These are phyloP conservation scores for Pterocarpus macrocarpus DNA, from an alignment of 306 rosid species.

Conservation along the genomic window DNA sequence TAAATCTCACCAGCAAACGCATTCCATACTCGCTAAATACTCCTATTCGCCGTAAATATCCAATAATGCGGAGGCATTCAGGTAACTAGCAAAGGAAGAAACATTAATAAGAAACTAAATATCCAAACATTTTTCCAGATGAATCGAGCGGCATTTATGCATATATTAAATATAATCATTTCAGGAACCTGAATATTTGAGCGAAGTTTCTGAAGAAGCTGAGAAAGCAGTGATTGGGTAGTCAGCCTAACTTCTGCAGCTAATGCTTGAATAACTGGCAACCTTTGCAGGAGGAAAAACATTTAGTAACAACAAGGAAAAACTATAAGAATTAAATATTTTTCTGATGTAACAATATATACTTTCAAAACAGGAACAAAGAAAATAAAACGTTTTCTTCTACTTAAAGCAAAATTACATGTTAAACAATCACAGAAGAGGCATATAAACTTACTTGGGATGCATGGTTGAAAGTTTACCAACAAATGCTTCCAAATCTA, in stretches of 20 bases:
- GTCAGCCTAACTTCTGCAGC: slow-evolving; percentile 90
- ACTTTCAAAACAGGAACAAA: slow-evolving; percentile 28
- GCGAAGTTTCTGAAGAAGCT: slow-evolving; percentile 97
- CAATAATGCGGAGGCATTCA: slow-evolving; percentile 95
- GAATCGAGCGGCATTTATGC: slow-evolving; percentile 33
- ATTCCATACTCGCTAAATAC: slow-evolving; percentile 94
- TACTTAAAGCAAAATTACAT: slow-evolving; percentile 25
- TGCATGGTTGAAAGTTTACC: slow-evolving; percentile 94
- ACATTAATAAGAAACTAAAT: slow-evolving; percentile 35
- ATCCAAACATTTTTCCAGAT: slow-evolving; percentile 13
- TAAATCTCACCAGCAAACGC: slow-evolving; percentile 86
- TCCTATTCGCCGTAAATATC: slow-evolving; percentile 90
- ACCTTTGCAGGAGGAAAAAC: slow-evolving; percentile 49
- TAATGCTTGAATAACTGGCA: slow-evolving; percentile 87
- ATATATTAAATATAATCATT: slow-evolving; percentile 27
- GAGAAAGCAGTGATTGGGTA: slow-evolving; percentile 96
- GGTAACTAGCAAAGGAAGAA: slow-evolving; percentile 73
- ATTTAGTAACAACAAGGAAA: slow-evolving; percentile 16
- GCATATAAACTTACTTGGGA: slow-evolving; percentile 72
- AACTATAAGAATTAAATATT: slow-evolving; percentile 20
- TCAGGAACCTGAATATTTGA: slow-evolving; percentile 92
- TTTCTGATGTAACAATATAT: too few species aligned
- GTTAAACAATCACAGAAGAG: slow-evolving; percentile 24
- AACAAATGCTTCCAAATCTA: slow-evolving; percentile 95
- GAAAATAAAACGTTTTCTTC: background rate